Evolutionary conservation across 306 rosid species (phyloP), one percentile per base, ranked within the genome.

Genomic region (Lathyrus tuberosus): DNA sequence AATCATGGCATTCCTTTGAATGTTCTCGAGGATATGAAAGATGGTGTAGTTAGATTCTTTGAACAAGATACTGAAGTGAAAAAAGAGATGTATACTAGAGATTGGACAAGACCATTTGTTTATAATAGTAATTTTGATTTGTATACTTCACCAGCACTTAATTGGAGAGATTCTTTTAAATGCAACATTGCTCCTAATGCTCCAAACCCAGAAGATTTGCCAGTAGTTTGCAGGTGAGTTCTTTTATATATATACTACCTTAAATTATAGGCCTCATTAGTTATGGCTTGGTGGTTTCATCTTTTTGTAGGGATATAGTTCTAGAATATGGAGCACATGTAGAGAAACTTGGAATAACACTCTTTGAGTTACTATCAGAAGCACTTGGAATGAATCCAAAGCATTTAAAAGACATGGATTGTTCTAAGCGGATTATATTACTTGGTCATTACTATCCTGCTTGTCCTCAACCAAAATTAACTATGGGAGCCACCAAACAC

Each of bases 321-420:
- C 11, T 59, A 14, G 75, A 76, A 68, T 76, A 76, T 38, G 74
- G 57, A 4, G 22, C 3, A 11, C 6, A 67, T 60, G 38, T 60
- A 4, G 61, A 37, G 74, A 76, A 76, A 26, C 56, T 76, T 1
- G 75, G 80, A 44, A 37, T 16, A 6, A 0, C 3, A 47, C 44
- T 75, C 4, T 49, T 58, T 67, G 79, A 75, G 48, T 76, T 76
- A 60, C 57, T 76, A 24, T 76, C 75, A 67, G 80, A 76, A 68
- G 80, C 70, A 48, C 80, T 76, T 18, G 80, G 75, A 6, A 35
- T 68, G 47, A 15, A 68, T 48, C 30, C 80, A 76, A 22, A 68
- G 12, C 44, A 68, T 60, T 76, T 76, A 12, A 76, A 60, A 26
- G 30, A 68, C 64, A 68, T 76, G 8, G 75, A 67, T 48, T 76